Evolutionary conservation across 176 grass and related monocot genomes (phyloP).

Genomic region (Cenchrus americanus): DNA sequence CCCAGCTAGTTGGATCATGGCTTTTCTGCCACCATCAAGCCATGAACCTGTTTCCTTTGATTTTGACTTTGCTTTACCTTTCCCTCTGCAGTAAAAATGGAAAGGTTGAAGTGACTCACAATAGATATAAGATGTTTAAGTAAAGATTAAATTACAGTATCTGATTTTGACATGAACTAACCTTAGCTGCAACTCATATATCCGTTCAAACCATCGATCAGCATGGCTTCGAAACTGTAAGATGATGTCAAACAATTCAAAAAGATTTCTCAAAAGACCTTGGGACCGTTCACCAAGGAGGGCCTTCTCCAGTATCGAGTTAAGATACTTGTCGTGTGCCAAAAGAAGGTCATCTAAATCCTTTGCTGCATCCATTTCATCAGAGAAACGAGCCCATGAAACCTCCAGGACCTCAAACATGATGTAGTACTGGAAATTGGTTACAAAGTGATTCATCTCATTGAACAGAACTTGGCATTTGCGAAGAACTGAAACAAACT

Average conservation of each 20-base stretch:
- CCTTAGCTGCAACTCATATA: slow-evolving; percentile 88
- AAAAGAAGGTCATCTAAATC: slow-evolving; percentile 93
- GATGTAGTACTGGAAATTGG: slow-evolving; percentile 94
- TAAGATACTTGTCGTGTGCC: slow-evolving; percentile 86
- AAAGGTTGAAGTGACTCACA: slow-evolving; percentile 31
- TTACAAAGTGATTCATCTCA: slow-evolving; percentile 98
- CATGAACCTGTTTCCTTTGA: slow-evolving; percentile 60
- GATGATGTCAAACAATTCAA: slow-evolving; percentile 86
- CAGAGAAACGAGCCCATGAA: slow-evolving; percentile 88
- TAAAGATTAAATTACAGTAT: slow-evolving; percentile 14
- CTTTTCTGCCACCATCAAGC: slow-evolving; percentile 78
- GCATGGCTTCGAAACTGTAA: slow-evolving; percentile 79
- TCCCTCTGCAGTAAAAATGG: slow-evolving; percentile 65
- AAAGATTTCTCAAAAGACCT: slow-evolving; percentile 70
- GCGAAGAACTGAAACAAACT: slow-evolving; percentile 80
- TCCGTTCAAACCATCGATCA: slow-evolving; percentile 91
- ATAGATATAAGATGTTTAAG: neutral
- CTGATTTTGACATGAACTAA: slow-evolving; percentile 45
- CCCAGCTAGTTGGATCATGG: slow-evolving; percentile 75
- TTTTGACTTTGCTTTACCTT: slow-evolving; percentile 69
- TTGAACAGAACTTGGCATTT: slow-evolving; percentile 97
- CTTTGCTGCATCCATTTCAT: slow-evolving; percentile 90
- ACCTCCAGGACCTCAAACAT: slow-evolving; percentile 99
- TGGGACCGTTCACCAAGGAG: slow-evolving; percentile 81
- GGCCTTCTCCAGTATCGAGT: slow-evolving; percentile 87